These are phyloP conservation scores for Polyrhizophydium stewartii DNA, from an alignment of 371 early-diverging fungal species.

Conservation along the genomic window DNA sequence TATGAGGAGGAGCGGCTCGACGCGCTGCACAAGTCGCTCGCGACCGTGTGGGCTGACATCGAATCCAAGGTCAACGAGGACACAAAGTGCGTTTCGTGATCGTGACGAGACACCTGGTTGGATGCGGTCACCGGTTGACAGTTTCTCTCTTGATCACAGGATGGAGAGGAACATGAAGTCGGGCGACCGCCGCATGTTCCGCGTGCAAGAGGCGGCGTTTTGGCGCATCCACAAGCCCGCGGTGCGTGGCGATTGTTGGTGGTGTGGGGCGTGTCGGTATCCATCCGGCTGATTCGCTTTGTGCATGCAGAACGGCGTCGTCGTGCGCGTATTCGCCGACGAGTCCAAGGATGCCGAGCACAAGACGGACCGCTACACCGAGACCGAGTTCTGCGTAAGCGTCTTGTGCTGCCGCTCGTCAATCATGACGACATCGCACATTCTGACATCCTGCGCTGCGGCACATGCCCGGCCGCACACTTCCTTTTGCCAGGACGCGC, in stretches of 20 bases:
- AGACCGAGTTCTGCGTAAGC: not conserved
- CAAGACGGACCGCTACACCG: slow-evolving; percentile 1
- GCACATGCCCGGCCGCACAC: too few relatives aligned
- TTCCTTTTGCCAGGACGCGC: too few relatives aligned
- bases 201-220: slow-evolving; percentile 31
- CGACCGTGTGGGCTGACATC: slow-evolving; percentile 21
- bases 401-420: too few relatives aligned
- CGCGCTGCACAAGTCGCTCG: slow-evolving; percentile 14
- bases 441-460: too few relatives aligned
- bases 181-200: slow-evolving; percentile 23
- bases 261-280: not conserved
- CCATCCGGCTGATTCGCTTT: not conserved
- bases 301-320: not conserved
- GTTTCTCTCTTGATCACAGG: not conserved
- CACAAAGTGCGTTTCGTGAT: slow-evolving; percentile 9
- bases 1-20: slow-evolving; percentile 28
- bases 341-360: slow-evolving; percentile 7
- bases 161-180: slow-evolving; percentile 10
- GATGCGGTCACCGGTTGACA: too few relatives aligned
- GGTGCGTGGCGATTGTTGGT: not conserved
- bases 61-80: slow-evolving; percentile 20
- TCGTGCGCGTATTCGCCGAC: not conserved
- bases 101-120: too few relatives aligned
- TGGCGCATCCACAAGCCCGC: slow-evolving; percentile 29
- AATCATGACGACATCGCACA: too few relatives aligned